phyloP scores from a whole-genome alignment of 371 early-diverging fungal species.

The Amoeboradix gromovi region DNA sequence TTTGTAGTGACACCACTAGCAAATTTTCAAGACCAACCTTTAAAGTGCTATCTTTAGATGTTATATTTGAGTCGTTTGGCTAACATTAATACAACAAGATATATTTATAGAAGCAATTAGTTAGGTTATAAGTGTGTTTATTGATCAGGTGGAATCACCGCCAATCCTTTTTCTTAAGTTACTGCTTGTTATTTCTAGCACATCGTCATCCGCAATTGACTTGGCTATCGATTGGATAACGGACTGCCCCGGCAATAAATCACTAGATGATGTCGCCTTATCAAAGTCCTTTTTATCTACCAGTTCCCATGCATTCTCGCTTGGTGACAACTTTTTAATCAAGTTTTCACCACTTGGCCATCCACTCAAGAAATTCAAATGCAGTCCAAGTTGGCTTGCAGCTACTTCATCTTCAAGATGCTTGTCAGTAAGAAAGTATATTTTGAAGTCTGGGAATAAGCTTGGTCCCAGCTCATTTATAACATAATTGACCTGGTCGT shows the following conservation, averaged over 20 bases:
- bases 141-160: too few relatives aligned
- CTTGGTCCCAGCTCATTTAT: constrained; percentile 55
- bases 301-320: not conserved
- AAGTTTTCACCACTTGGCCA: not conserved
- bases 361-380: not conserved
- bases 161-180: not conserved
- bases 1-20: too few relatives aligned
- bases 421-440: not conserved
- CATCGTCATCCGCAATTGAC: not conserved
- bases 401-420: not conserved
- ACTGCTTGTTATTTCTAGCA: not conserved
- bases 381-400: not conserved
- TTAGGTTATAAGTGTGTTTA: too few relatives aligned
- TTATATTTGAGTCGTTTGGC: too few relatives aligned
- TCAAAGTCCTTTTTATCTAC: not conserved
- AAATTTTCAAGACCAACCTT: too few relatives aligned
- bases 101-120: too few relatives aligned
- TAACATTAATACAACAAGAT: too few relatives aligned
- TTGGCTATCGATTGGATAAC: not conserved
- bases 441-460: not conserved
- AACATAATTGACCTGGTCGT: constrained; percentile 36
- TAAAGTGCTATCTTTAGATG: too few relatives aligned
- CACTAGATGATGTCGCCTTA: not conserved
- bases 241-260: not conserved
- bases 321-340: not conserved